These are phyloP conservation scores for Daldinia eschscholtzii DNA, from an alignment of 2,329 filamentous ascomycete species.

Conservation along the genomic window DNA sequence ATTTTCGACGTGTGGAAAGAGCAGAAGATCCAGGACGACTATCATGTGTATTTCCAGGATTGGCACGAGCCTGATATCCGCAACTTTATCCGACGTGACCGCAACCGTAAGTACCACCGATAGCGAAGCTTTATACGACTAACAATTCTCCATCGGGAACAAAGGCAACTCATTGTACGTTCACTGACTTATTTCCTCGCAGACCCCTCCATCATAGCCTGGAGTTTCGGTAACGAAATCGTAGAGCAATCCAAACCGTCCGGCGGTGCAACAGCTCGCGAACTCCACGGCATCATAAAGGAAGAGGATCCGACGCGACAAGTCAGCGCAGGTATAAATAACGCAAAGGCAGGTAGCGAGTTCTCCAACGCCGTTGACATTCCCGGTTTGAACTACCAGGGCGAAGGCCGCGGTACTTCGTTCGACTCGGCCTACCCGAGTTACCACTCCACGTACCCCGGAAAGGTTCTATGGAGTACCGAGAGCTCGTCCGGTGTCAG, in stretches of 20 bases:
- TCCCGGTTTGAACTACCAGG: conserved; percentile 63
- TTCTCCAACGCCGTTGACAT: conserved; percentile 52
- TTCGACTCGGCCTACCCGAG: conserved; percentile 52
- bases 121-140: background rate
- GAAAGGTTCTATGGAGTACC: conserved; percentile 60
- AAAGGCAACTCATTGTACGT: background rate
- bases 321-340: conserved; percentile 25
- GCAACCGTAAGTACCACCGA: conserved; percentile 55
- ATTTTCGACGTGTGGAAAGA: conserved; percentile 65
- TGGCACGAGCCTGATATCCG: conserved; percentile 67
- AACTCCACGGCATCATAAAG: conserved; percentile 48
- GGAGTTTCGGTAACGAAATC: conserved; percentile 68
- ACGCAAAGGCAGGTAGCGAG: conserved; percentile 23
- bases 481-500: conserved; percentile 61
- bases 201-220: conserved; percentile 63
- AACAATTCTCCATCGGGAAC: background rate
- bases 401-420: conserved; percentile 54
- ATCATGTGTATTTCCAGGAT: conserved; percentile 63
- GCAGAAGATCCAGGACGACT: conserved; percentile 62
- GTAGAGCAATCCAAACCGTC: conserved; percentile 56
- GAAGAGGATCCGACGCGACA: conserved; percentile 32
- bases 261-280: conserved; percentile 36
- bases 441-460: conserved; percentile 60
- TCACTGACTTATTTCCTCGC: background rate
- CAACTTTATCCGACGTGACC: conserved; percentile 63